Conservation (phyloP, 2,329 filamentous ascomycete genomes). For the Scedosporium boydii region DNA sequence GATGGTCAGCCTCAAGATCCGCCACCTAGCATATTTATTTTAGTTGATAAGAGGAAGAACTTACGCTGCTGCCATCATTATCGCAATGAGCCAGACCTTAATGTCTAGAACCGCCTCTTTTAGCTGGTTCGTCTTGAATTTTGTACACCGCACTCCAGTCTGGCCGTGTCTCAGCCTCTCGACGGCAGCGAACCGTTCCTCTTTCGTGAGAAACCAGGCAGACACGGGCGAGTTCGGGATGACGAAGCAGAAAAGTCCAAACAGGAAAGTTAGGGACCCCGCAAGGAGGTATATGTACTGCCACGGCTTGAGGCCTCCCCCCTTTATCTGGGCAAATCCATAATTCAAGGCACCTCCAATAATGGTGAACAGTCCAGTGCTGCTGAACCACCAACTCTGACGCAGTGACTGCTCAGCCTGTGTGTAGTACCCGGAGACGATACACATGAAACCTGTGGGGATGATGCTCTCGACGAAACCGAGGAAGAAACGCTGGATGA, state of each 20-base stretch:
- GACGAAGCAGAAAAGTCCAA: conserved; percentile 54
- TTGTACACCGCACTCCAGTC: conserved; percentile 52
- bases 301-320: conserved; percentile 48
- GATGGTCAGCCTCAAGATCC: background rate
- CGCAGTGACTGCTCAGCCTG: conserved; percentile 54
- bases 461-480: conserved; percentile 55
- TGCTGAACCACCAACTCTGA: conserved; percentile 59
- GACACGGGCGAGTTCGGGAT: conserved; percentile 56
- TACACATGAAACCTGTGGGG: conserved; percentile 57
- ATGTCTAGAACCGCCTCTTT: conserved; percentile 47
- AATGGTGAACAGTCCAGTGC: conserved; percentile 50
- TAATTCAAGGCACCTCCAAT: conserved; percentile 57
- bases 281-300: conserved; percentile 64
- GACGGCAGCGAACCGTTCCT: conserved; percentile 55
- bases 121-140: conserved; percentile 50
- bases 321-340: conserved; percentile 53
- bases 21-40: background rate
- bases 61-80: conserved; percentile 58
- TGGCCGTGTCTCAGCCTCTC: conserved; percentile 54
- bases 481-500: conserved; percentile 55
- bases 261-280: conserved; percentile 52
- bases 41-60: conserved; percentile 2
- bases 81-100: conserved; percentile 53
- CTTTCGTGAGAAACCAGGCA: conserved; percentile 58
- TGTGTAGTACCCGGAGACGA: conserved; percentile 53